Conservation (phyloP, 106 monocot genomes). For the Dendrobium officinale region DNA sequence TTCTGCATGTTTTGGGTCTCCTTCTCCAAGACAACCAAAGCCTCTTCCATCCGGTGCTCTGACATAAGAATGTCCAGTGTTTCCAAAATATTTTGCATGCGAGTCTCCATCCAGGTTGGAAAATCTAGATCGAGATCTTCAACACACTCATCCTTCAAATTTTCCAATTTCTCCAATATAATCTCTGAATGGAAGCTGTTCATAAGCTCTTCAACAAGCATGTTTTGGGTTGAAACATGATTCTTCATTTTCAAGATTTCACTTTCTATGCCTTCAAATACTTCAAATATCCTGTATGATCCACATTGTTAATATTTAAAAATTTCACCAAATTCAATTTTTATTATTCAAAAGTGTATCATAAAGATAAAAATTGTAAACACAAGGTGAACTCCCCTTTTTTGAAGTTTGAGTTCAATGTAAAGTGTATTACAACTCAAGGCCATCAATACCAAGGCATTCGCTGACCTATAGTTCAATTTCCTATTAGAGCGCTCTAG, state of each 20-base stretch:
- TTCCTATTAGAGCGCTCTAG: neutral
- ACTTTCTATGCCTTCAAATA: conserved; percentile 17
- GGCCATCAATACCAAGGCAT: neutral
- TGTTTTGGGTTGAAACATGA: conserved; percentile 26
- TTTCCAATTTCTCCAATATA: neutral
- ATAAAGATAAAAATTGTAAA: neutral
- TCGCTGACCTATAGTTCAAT: neutral
- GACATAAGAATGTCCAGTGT: conserved; percentile 37
- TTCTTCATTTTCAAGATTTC: conserved; percentile 27
- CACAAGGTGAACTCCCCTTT: neutral
- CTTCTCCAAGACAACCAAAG: conserved; percentile 20
- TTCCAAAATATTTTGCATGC: conserved; percentile 23
- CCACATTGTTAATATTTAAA: conserved; percentile 3
- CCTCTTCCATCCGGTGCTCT: conserved; percentile 27
- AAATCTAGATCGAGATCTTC: conserved; percentile 18
- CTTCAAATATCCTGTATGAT: conserved; percentile 42
- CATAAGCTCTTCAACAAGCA: conserved; percentile 22
- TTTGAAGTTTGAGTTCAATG: neutral
- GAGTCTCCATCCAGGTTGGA: conserved; percentile 1
- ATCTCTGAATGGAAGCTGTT: conserved; percentile 17
- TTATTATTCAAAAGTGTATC: neutral
- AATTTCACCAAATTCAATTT: neutral
- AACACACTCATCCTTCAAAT: conserved; percentile 4
- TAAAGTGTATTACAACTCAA: neutral
- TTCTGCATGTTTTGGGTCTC: conserved; percentile 15